Evolutionary conservation across 148 eudicot species (phyloP).

Genomic region (Dianthus caryophyllus): DNA sequence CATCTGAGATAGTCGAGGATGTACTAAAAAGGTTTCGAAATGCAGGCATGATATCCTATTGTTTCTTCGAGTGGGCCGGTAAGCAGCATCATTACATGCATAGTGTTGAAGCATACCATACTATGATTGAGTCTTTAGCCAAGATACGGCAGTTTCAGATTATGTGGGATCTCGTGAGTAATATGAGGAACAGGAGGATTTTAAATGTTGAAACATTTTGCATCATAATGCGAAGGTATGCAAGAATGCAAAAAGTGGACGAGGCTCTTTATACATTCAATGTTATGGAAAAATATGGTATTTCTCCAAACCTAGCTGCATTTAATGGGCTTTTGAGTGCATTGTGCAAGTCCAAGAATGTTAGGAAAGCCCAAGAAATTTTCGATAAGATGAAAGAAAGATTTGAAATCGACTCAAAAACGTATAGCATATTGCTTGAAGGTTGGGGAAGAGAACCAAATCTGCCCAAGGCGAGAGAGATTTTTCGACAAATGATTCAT

Average conservation of each 20-base stretch:
- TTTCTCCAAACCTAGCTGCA: conserved; percentile 66
- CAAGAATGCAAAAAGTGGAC: conserved; percentile 81
- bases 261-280: conserved; percentile 88
- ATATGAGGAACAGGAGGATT: conserved; percentile 62
- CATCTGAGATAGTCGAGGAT: conserved; percentile 63
- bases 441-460: conserved; percentile 91
- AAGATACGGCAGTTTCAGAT: conserved; percentile 89
- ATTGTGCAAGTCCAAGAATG: conserved; percentile 85
- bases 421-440: conserved; percentile 73
- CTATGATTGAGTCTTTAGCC: conserved; percentile 79
- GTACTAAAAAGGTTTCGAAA: conserved; percentile 67
- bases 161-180: conserved; percentile 75
- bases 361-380: conserved; percentile 83
- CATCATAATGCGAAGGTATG: conserved; percentile 87
- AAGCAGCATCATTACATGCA: conserved; percentile 69
- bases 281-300: conserved; percentile 64
- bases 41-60: conserved; percentile 81
- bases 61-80: conserved; percentile 92
- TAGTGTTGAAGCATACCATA: conserved; percentile 68
- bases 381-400: conserved; percentile 66
- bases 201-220: conserved; percentile 88
- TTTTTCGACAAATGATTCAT: conserved; percentile 62
- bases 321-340: conserved; percentile 87
- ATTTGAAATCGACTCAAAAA: conserved; percentile 60
- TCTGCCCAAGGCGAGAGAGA: conserved; percentile 77